Conservation (phyloP, 306 rosid species). For the Citrullus colocynthis region DNA sequence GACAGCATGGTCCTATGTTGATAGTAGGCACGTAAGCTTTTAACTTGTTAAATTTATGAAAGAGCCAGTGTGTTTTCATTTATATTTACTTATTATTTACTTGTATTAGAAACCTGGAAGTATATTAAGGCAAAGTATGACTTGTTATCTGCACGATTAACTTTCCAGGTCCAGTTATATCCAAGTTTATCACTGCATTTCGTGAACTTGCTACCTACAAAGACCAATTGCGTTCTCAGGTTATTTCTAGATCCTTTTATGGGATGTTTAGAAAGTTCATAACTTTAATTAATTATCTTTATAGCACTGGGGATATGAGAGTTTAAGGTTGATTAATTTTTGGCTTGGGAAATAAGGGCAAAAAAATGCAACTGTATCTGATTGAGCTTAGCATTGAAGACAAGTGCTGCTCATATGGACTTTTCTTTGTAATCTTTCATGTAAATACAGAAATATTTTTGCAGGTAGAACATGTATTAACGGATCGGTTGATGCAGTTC, state of each 20-base stretch:
- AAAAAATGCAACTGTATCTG: background rate
- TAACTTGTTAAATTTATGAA: background rate
- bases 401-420: background rate
- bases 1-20: background rate
- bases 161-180: slow-evolving; percentile 80
- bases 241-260: slow-evolving; percentile 21
- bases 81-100: background rate
- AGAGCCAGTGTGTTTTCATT: slow-evolving; percentile 6
- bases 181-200: slow-evolving; percentile 59
- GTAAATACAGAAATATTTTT: background rate
- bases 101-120: background rate
- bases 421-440: background rate
- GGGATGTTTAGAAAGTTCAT: background rate
- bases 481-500: slow-evolving; percentile 68
- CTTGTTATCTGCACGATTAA: slow-evolving; percentile 7
- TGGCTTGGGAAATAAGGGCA: background rate
- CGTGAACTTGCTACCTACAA: slow-evolving; percentile 84
- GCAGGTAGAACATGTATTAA: slow-evolving; percentile 89
- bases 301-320: background rate
- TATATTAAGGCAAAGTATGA: slow-evolving; percentile 7
- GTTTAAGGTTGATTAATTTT: background rate
- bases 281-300: background rate
- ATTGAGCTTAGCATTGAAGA: background rate
- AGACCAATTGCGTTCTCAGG: slow-evolving; percentile 96
- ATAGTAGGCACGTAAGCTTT: background rate